These are phyloP conservation scores for Salmacisia buchloeana DNA, from an alignment of 1,284 basidiomycete species.

Conservation along the genomic window DNA sequence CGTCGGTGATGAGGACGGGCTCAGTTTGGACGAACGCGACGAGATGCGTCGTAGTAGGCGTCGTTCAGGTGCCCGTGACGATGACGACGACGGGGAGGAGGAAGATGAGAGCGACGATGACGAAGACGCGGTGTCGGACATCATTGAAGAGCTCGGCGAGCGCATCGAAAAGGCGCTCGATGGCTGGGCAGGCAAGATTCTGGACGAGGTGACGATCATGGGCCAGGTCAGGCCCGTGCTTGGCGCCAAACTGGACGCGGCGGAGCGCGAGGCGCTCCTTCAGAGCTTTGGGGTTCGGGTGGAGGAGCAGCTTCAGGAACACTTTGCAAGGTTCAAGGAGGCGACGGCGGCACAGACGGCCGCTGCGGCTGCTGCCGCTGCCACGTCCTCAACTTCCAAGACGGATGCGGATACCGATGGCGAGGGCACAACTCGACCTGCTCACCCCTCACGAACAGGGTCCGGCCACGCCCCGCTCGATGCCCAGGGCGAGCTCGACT, in stretches of 20 bases:
- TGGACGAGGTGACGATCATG: slow-evolving; percentile 44
- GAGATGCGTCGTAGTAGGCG: background rate
- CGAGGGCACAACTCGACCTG: background rate
- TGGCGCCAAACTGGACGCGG: slow-evolving; percentile 6
- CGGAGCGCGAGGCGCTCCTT: slow-evolving; percentile 11
- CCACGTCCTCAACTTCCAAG: background rate
- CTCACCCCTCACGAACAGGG: slow-evolving; percentile 12
- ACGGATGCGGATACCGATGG: background rate
- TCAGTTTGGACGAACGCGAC: background rate
- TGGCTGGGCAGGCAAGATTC: slow-evolving; percentile 42
- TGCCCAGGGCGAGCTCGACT: slow-evolving; percentile 31
- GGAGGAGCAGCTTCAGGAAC: slow-evolving; percentile 10
- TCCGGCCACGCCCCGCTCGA: slow-evolving; percentile 18
- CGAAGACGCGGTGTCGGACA: slow-evolving; percentile 30
- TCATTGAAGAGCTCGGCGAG: slow-evolving; percentile 40
- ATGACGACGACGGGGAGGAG: slow-evolving; percentile 7
- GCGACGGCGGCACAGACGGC: slow-evolving; percentile 2
- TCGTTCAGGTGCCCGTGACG: background rate
- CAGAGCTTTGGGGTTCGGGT: slow-evolving; percentile 11
- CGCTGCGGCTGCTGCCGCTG: background rate
- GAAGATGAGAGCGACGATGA: slow-evolving; percentile 26
- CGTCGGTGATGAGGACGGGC: background rate
- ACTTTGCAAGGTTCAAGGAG: slow-evolving; percentile 9
- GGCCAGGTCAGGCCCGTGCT: slow-evolving; percentile 33
- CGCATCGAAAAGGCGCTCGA: slow-evolving; percentile 35